These are phyloP conservation scores for Heliosperma pusillum DNA, from an alignment of 148 eudicot genomes.

Conservation along the genomic window DNA sequence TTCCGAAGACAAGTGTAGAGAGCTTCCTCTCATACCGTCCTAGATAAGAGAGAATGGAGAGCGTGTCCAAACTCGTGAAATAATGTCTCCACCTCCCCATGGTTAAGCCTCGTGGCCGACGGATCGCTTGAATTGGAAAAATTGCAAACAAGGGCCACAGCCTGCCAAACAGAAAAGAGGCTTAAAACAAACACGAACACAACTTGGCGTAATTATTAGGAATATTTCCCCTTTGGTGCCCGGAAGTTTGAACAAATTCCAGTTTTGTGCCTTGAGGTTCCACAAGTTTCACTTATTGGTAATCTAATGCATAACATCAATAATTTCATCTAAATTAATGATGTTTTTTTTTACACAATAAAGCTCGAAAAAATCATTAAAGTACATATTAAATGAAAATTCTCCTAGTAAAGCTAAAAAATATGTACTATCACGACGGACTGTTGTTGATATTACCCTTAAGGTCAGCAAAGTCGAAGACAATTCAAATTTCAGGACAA, in stretches of 20 bases:
- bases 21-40: constrained; percentile 55
- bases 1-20: constrained; percentile 3
- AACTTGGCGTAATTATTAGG: not conserved
- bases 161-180: constrained; percentile 37
- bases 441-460: not conserved
- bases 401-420: not conserved
- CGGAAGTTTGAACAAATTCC: not conserved
- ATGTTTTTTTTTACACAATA: not conserved
- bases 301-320: not conserved
- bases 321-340: not conserved
- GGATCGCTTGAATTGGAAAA: constrained; percentile 53
- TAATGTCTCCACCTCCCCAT: constrained; percentile 92
- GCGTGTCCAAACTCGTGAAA: constrained; percentile 99
- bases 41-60: constrained; percentile 90
- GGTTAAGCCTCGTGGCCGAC: constrained; percentile 56
- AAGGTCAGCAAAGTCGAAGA: not conserved
- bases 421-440: not conserved
- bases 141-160: constrained; percentile 95
- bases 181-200: not conserved
- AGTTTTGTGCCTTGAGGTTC: not conserved
- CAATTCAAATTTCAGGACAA: not conserved
- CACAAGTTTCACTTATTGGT: not conserved
- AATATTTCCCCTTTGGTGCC: not conserved
- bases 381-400: not conserved
- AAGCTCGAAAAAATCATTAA: not conserved